Evolutionary conservation across 2,329 filamentous ascomycete genomes (phyloP).

Genomic region (Alternaria dauci): DNA sequence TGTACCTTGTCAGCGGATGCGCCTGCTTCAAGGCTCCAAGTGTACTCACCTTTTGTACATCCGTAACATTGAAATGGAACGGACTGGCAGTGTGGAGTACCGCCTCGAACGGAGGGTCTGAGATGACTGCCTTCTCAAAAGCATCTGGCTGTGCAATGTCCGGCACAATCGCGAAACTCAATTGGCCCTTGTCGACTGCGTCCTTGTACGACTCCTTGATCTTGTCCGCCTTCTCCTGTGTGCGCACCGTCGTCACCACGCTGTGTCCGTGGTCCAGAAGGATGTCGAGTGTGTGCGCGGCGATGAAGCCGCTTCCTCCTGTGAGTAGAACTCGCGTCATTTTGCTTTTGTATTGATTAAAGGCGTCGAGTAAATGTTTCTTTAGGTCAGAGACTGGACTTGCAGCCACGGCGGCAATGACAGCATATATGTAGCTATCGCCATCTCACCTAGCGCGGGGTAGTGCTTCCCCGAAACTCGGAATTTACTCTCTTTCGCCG

Average conservation of each 20-base stretch:
- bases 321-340: slow-evolving; percentile 54
- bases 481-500: slow-evolving; percentile 16
- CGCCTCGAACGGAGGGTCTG: slow-evolving; percentile 72
- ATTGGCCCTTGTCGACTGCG: slow-evolving; percentile 61
- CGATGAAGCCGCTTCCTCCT: slow-evolving; percentile 71
- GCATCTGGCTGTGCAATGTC: slow-evolving; percentile 75
- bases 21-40: rapidly evolving
- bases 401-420: slow-evolving; percentile 3
- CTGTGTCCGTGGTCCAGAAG: slow-evolving; percentile 66
- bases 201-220: slow-evolving; percentile 64
- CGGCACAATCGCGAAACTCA: slow-evolving; percentile 72
- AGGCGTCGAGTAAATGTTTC: neutral
- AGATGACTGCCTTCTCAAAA: slow-evolving; percentile 69
- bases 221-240: slow-evolving; percentile 67
- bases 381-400: neutral
- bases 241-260: slow-evolving; percentile 70
- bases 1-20: slow-evolving; percentile 18
- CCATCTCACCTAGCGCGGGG: slow-evolving; percentile 25
- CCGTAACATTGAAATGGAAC: slow-evolving; percentile 76
- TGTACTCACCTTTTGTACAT: slow-evolving; percentile 67
- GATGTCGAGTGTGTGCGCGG: slow-evolving; percentile 69
- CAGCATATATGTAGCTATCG: slow-evolving; percentile 22
- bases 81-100: slow-evolving; percentile 65
- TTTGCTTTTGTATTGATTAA: slow-evolving; percentile 1
- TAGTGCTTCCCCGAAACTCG: slow-evolving; percentile 20